Conservation (phyloP, 805 yeast species). For the Teunomyces kruisii region DNA sequence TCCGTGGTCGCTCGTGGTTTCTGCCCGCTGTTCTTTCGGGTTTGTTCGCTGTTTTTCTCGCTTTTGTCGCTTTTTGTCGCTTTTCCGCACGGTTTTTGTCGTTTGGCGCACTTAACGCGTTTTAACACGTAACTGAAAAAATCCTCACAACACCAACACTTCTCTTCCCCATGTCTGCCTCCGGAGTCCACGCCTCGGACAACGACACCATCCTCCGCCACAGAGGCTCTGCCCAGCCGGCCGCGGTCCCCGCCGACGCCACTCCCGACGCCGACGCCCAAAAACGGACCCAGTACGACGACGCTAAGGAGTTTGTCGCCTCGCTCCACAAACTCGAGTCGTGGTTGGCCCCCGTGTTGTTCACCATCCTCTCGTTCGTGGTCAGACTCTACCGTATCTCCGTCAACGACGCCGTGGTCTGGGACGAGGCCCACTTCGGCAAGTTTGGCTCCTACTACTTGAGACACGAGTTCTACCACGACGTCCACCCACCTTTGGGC, state of each 20-base stretch:
- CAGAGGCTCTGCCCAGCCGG: conserved; percentile 12
- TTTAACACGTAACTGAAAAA: conserved; percentile 4
- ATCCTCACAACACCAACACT: conserved; percentile 4
- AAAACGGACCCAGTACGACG: conserved; percentile 24
- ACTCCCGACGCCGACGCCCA: conserved; percentile 11
- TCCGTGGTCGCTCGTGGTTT: no score
- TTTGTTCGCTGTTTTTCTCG: no score
- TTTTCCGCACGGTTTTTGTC: no score
- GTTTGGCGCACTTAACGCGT: no score
- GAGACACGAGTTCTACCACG: conserved; percentile 86
- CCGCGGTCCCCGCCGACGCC: background rate
- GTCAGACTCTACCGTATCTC: conserved; percentile 77
- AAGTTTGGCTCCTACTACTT: conserved; percentile 92
- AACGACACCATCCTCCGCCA: conserved; percentile 19
- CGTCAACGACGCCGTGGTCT: conserved; percentile 72
- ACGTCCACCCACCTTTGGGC: conserved; percentile 97
- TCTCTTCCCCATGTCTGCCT: conserved; percentile 20
- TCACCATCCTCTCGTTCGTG: conserved; percentile 36
- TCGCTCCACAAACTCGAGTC: conserved; percentile 22
- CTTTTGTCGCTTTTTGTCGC: no score
- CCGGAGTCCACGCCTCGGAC: conserved; percentile 18
- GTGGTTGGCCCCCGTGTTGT: conserved; percentile 32
- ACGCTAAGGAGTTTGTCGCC: conserved; percentile 26
- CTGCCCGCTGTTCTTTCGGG: no score
- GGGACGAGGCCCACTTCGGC: conserved; percentile 99